phyloP scores from a whole-genome alignment of 2,329 filamentous ascomycete species.

The Thielaviopsis populi region DNA sequence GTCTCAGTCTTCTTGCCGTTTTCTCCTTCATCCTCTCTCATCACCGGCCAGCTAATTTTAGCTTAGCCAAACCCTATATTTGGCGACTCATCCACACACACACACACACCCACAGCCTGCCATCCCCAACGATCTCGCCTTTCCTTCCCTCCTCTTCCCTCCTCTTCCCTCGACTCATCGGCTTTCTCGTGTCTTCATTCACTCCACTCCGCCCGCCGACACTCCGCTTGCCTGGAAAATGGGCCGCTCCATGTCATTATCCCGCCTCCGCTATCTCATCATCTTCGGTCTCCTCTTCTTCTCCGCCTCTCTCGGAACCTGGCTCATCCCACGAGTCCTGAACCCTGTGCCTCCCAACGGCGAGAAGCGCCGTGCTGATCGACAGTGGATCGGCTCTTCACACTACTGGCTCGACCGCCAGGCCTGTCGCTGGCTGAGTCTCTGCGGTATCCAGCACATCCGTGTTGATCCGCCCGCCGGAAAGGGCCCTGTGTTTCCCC shows the following conservation, averaged over 20 bases:
- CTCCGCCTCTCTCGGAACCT: constrained; percentile 33
- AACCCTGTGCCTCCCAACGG: constrained; percentile 48
- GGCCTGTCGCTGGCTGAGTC: constrained; percentile 59
- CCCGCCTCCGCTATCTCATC: constrained; percentile 32
- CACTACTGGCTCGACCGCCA: constrained; percentile 62
- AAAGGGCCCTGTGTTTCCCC: constrained; percentile 20
- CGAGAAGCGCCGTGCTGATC: constrained; percentile 47
- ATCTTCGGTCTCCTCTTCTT: constrained; percentile 28
- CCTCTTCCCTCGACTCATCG: neutral
- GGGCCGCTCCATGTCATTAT: constrained; percentile 22
- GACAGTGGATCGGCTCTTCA: constrained; percentile 54
- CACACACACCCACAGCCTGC: neutral
- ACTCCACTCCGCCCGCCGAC: no score
- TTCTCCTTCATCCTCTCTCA: neutral
- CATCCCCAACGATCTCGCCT: neutral
- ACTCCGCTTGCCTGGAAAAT: neutral
- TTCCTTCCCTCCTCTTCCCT: no score
- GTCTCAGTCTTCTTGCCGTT: neutral
- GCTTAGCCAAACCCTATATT: neutral
- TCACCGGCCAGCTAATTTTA: neutral
- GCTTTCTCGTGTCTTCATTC: neutral
- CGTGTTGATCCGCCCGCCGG: constrained; percentile 39
- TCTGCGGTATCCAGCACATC: constrained; percentile 67
- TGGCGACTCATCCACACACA: neutral
- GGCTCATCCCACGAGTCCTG: constrained; percentile 38